Base-by-base conservation (phyloP, 2,329 filamentous ascomycete genomes). In the Cytospora mali region DNA sequence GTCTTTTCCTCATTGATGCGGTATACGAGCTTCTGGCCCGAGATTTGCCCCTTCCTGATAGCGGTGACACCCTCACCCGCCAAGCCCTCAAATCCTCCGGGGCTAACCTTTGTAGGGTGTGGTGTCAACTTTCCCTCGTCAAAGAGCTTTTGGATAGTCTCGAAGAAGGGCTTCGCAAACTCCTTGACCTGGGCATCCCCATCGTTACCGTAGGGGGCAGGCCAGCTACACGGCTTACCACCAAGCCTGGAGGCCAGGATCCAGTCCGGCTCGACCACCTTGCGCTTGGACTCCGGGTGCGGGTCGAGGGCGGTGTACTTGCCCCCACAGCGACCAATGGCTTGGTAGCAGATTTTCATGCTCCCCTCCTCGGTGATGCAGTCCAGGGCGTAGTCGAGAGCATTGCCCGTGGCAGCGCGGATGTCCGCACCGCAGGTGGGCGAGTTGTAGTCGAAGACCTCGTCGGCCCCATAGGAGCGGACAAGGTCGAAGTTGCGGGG, bases 371-470 rank as follows among this genome's bases (percentile, higher is more conserved):
- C 68, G 0, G 75, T 68, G 53, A n/a, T n/a, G n/a, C n/a, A n/a
- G n/a, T n/a, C n/a, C n/a, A n/a, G n/a, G n/a, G n/a, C n/a, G n/a
- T n/a, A n/a, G n/a, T n/a, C n/a, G n/a, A n/a, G n/a, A n/a, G n/a
- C n/a, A n/a, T n/a, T n/a, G n/a, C n/a, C n/a, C n/a, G n/a, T n/a
- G n/a, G n/a, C n/a, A n/a, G n/a, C n/a, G n/a, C n/a, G n/a, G n/a
- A n/a, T n/a, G n/a, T n/a, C n/a, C n/a, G n/a, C n/a, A n/a, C n/a
- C n/a, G n/a, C 64, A 9, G 58, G 64, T 9, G 0, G 68, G 62
- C 31, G 68, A 72, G 6, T 73, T 75, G 68, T 83, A 80, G 67
- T 83, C 80, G 52, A 81, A 80, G 0, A 77, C 76, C 2, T 75
- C 68, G 13, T 65, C 70, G 1, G 79, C 80, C 0, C 82, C 81